Percentiles rank a stretch among this genome's conserved stretches.
Evolutionary conservation across 129 eudicot genomes (phyloP).

Genomic region (Flaveria bidentis): DNA sequence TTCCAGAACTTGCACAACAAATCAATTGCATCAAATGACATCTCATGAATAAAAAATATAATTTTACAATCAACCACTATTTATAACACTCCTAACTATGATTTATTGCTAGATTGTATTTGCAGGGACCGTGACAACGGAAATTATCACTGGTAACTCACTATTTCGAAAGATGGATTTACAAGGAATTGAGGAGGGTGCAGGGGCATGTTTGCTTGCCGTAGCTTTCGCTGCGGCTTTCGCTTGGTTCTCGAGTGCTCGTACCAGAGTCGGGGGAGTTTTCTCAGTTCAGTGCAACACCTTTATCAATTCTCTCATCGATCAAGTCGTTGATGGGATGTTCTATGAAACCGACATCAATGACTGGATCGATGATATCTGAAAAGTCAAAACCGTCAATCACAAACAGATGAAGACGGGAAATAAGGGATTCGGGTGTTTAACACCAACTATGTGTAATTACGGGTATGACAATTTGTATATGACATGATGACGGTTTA

Average conservation of each 20-base stretch:
- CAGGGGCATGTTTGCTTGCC: constrained; percentile 64
- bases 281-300: constrained; percentile 67
- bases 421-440: constrained; percentile 19
- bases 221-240: constrained; percentile 75
- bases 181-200: constrained; percentile 71
- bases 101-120: constrained; percentile 58
- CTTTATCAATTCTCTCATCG: constrained; percentile 80
- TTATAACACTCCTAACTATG: background rate
- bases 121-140: constrained; percentile 73
- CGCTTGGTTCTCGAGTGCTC: constrained; percentile 77
- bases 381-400: background rate
- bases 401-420: background rate
- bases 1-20: no score
- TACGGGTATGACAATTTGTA: constrained; percentile 9
- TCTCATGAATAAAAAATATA: no score
- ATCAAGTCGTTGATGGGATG: constrained; percentile 81
- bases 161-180: constrained; percentile 77
- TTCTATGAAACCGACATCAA: constrained; percentile 61
- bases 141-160: constrained; percentile 78
- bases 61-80: background rate
- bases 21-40: no score
- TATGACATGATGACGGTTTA: constrained; percentile 20
- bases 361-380: constrained; percentile 69
- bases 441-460: constrained; percentile 21
- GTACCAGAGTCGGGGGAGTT: constrained; percentile 64